Evolutionary conservation across 2,329 filamentous ascomycete genomes (phyloP).

Genomic region (Trichoderma sp.): DNA sequence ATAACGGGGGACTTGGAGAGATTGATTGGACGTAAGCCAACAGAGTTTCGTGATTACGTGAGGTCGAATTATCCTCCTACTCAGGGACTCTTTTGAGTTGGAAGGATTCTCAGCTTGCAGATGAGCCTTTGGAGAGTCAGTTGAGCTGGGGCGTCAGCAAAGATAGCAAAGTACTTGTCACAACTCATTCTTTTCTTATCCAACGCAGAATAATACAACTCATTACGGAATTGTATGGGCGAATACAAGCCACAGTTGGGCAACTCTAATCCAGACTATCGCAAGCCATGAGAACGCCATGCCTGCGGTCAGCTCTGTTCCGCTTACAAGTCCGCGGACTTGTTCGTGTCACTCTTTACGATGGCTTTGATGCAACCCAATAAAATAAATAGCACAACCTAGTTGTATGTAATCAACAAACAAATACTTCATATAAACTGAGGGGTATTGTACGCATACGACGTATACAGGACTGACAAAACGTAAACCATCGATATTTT

Average conservation of each 20-base stretch:
- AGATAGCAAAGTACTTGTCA: not conserved
- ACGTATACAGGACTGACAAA: not conserved
- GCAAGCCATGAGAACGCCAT: not conserved
- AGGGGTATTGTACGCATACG: not conserved
- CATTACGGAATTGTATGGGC: not conserved
- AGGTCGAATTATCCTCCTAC: not conserved
- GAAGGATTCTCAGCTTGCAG: not conserved
- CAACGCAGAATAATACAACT: not conserved
- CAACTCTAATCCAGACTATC: not conserved
- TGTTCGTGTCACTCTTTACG: not conserved
- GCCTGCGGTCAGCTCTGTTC: not conserved
- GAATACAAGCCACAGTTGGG: not conserved
- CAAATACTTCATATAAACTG: not conserved
- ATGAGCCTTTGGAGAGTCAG: not conserved
- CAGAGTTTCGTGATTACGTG: not conserved
- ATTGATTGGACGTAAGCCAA: slow-evolving; percentile 2
- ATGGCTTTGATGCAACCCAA: not conserved
- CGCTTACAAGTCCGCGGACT: not conserved
- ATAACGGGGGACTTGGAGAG: not conserved
- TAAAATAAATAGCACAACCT: not conserved
- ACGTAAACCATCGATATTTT: not conserved
- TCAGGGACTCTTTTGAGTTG: not conserved
- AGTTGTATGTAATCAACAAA: not conserved
- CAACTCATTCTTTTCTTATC: not conserved
- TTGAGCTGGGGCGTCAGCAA: not conserved